Conservation (phyloP, 2,329 filamentous ascomycete species). For the Ramularia endophylla region DNA sequence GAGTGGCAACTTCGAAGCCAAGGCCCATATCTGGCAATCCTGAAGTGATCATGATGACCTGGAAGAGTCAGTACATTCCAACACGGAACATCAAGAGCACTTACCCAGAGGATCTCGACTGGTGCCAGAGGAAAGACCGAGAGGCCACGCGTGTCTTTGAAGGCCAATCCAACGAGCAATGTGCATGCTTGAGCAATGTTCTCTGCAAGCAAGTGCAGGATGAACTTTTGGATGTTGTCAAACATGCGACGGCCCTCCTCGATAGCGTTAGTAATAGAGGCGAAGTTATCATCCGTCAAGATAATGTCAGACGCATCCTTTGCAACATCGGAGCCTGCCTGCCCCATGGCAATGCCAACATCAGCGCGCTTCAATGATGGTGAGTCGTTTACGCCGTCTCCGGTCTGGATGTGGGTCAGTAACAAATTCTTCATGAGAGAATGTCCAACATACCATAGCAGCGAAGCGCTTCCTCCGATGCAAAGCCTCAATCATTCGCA, state of each 20-base stretch:
- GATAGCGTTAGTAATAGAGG: slow-evolving; percentile 75
- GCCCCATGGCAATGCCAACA: slow-evolving; percentile 86
- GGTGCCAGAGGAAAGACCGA: slow-evolving; percentile 84
- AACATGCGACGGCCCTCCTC: slow-evolving; percentile 80
- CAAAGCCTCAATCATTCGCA: slow-evolving; percentile 83
- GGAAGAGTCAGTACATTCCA: slow-evolving; percentile 24
- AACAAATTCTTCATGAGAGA: no score
- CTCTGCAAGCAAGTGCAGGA: slow-evolving; percentile 89
- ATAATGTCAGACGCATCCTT: slow-evolving; percentile 82
- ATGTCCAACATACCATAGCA: slow-evolving; percentile 55
- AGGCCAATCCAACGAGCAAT: slow-evolving; percentile 72
- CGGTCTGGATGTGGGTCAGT: slow-evolving; percentile 48
- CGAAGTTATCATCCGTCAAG: slow-evolving; percentile 82
- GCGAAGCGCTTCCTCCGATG: slow-evolving; percentile 70
- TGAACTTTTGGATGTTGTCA: slow-evolving; percentile 85
- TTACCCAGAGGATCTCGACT: slow-evolving; percentile 69
- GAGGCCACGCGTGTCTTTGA: slow-evolving; percentile 64
- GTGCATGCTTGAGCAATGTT: slow-evolving; percentile 84
- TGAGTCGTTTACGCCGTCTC: slow-evolving; percentile 82
- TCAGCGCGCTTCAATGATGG: slow-evolving; percentile 75
- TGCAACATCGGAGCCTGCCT: slow-evolving; percentile 74
- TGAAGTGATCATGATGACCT: slow-evolving; percentile 85
- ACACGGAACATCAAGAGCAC: no score
- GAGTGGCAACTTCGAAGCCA: slow-evolving; percentile 67
- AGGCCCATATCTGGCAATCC: slow-evolving; percentile 81